Conservation (phyloP, 305 asterid species). For the Solanum hybrid region DNA sequence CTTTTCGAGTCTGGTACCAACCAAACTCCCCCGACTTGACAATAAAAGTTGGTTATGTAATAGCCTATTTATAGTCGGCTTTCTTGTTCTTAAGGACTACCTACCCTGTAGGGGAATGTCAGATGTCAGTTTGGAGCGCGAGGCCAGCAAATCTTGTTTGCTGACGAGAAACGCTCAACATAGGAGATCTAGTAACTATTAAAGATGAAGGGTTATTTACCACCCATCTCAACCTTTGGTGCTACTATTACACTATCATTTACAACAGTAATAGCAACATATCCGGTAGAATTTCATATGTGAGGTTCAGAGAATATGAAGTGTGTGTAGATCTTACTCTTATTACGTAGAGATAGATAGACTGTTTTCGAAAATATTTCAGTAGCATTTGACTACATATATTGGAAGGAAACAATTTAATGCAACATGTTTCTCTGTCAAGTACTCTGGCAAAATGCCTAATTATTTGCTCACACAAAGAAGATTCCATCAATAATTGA, state of each 20-base stretch:
- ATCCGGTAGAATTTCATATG: background rate
- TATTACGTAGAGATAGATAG: background rate
- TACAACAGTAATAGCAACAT: background rate
- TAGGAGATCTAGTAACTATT: background rate
- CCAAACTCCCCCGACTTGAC: too few species aligned
- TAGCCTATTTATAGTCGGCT: background rate
- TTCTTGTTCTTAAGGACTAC: background rate
- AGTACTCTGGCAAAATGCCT: background rate
- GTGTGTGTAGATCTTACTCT: background rate
- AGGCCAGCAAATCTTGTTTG: too few species aligned
- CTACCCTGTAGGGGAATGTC: background rate
- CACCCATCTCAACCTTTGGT: background rate
- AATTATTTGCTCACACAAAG: background rate
- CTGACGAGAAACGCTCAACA: too few species aligned
- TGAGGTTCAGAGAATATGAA: background rate
- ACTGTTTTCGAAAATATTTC: background rate
- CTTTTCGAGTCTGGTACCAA: too few species aligned
- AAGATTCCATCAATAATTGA: conserved; percentile 3
- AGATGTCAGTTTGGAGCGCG: background rate
- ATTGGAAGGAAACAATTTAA: background rate
- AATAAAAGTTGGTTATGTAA: too few species aligned
- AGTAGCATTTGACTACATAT: background rate
- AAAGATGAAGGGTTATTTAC: background rate
- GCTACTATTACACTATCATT: background rate
- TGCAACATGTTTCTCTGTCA: background rate